Evolutionary conservation across 768 basidiomycete genomes (phyloP), one percentile per base, ranked within the genome.

Genomic region (Tephrocybe rancida): DNA sequence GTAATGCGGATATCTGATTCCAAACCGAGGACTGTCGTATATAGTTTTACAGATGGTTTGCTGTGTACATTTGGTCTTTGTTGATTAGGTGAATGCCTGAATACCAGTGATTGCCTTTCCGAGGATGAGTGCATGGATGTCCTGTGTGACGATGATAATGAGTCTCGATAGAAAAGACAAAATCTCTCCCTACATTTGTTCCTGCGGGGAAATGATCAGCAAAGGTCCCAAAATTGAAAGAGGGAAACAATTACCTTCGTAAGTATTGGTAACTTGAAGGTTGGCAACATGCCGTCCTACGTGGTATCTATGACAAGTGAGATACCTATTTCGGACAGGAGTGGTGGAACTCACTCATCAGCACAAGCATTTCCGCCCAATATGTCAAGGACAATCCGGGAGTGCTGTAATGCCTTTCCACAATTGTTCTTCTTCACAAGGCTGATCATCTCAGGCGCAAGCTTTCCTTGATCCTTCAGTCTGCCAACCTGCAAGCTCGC

Each of bases 361-460:
- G 91, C 79, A 48, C 85, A 87, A 3, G 94, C 95, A 70, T 98
- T 98, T 2, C 96, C 96, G 24, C 96, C 96, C 41, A 98, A 75
- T 32, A 97, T 88, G 64, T 98, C 96, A 63, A 98, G 70, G 39
- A 98, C 75, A 52, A 83, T 73, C 27, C 96, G 78, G 3, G 91
- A 74, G 57, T 97, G 92, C 60, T 88, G 76, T 47, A 98, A 74
- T 1, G 96, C 95, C 73, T 95, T 95, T 13, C 92, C 92, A 62
- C 93, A 95, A 62, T 98, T 98, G 65, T 98, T 98, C 60, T 92
- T 82, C 79, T 98, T 98, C 55, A 98, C 79, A 64, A 98, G 77
- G 62, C 92, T 95, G 58, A 98, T 80, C 95, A 98, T 98, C 69
- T 98, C 95, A 2, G 96, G 87, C 2, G 90, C 84, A 19, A 83